These are phyloP conservation scores for Epipyxis sp. DNA, from an alignment of 108 stramenopile species.

Conservation along the genomic window DNA sequence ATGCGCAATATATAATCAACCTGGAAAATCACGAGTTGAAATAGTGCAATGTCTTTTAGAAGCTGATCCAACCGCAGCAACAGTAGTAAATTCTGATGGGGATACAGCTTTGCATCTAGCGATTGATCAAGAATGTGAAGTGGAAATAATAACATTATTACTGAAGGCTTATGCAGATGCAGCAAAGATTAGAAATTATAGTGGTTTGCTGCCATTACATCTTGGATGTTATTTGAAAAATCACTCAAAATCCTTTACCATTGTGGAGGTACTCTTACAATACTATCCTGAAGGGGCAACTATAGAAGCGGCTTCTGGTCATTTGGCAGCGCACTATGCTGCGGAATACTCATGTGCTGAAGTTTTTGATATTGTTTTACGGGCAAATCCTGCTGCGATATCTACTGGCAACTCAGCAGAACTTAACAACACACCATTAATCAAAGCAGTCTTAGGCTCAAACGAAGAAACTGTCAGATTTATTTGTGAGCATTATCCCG, in stretches of 20 bases:
- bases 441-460: not conserved
- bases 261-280: not conserved
- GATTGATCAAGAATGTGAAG: not conserved
- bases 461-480: slow-evolving; percentile 17
- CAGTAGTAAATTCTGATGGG: not conserved
- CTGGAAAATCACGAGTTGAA: not conserved
- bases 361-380: not conserved
- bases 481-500: not conserved
- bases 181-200: not conserved
- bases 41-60: slow-evolving; percentile 1
- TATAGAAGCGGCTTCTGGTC: not conserved
- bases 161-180: not conserved
- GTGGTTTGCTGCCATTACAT: not conserved
- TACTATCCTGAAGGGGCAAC: not conserved
- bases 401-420: not conserved
- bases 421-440: not conserved
- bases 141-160: not conserved
- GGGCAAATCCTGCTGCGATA: not conserved
- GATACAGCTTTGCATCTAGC: slow-evolving; percentile 5
- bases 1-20: not conserved
- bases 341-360: slow-evolving; percentile 1
- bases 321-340: not conserved
- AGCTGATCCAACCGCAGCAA: not conserved
- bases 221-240: not conserved
- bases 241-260: not conserved